Percentiles rank a stretch among this genome's conserved stretches.
Conservation (phyloP, 1,284 basidiomycete genomes). For the Filobasidium uniguttulatum region DNA sequence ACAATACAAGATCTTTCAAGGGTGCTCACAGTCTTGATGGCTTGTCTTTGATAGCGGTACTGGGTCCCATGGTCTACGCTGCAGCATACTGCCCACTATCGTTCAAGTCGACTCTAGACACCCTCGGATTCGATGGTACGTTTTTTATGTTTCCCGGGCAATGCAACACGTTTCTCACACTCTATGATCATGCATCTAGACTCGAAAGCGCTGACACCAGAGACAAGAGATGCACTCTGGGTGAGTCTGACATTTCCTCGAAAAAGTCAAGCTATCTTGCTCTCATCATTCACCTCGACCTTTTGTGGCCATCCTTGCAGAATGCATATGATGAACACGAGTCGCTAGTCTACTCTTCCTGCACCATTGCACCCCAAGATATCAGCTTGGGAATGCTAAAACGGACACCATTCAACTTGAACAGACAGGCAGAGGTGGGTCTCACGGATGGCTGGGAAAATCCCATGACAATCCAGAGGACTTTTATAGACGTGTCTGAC, state of each 20-base stretch:
- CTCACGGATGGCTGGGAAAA: too few species aligned
- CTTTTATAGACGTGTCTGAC: not conserved
- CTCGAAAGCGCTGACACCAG: conserved; percentile 76
- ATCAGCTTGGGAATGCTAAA: conserved; percentile 87
- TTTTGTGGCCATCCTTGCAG: conserved; percentile 17
- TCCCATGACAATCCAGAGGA: conserved; percentile 1
- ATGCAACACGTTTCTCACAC: not conserved
- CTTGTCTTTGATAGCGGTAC: not conserved
- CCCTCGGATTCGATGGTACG: conserved; percentile 69
- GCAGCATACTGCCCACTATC: conserved; percentile 78
- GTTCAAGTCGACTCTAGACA: conserved; percentile 60
- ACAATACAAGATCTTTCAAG: too few species aligned
- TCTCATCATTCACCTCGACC: conserved; percentile 47
- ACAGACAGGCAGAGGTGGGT: conserved; percentile 62
- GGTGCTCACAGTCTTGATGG: too few species aligned
- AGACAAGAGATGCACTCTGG: conserved; percentile 44
- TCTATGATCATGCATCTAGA: conserved; percentile 34
- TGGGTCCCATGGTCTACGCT: conserved; percentile 79
- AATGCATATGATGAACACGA: conserved; percentile 23
- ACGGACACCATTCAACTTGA: conserved; percentile 71
- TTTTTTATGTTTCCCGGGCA: conserved; percentile 23
- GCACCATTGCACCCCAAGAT: conserved; percentile 51
- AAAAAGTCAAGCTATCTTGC: conserved; percentile 37
- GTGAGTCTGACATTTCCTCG: conserved; percentile 16
- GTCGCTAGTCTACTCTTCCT: conserved; percentile 40